A percentile compares a stretch with the other conserved stretches of the same genome.
These are phyloP conservation scores for Penicillium sp. DNA, from an alignment of 2,329 filamentous ascomycete species.

Conservation along the genomic window DNA sequence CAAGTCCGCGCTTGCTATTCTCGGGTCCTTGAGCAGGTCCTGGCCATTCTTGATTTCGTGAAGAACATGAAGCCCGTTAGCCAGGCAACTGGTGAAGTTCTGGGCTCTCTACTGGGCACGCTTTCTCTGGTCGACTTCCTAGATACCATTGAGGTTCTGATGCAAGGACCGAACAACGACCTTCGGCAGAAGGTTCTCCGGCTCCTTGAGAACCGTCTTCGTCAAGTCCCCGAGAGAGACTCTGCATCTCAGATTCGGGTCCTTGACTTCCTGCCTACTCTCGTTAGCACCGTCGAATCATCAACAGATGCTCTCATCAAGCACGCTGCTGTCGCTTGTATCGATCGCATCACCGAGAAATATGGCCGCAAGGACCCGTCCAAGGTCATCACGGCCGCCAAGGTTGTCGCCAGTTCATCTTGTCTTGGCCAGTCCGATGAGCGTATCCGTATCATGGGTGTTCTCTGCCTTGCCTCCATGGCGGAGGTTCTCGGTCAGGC, in stretches of 20 bases:
- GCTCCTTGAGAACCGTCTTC: constrained; percentile 79
- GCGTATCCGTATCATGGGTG: constrained; percentile 77
- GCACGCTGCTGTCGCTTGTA: constrained; percentile 82
- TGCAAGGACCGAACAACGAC: constrained; percentile 74
- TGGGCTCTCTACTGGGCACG: constrained; percentile 80
- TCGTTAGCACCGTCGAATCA: constrained; percentile 75
- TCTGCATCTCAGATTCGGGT: constrained; percentile 69
- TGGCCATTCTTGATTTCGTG: constrained; percentile 65
- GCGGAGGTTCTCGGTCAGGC: constrained; percentile 86
- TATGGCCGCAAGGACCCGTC: constrained; percentile 91
- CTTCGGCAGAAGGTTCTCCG: constrained; percentile 78
- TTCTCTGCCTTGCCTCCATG: constrained; percentile 85
- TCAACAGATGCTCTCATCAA: constrained; percentile 76
- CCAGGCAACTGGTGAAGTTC: constrained; percentile 64
- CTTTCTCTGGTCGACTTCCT: constrained; percentile 88
- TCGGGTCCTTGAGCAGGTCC: constrained; percentile 66
- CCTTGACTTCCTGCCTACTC: constrained; percentile 76
- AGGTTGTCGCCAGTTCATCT: constrained; percentile 73
- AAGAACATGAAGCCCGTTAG: constrained; percentile 41
- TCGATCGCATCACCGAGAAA: constrained; percentile 91
- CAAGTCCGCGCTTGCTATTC: constrained; percentile 72
- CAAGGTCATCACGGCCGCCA: constrained; percentile 74
- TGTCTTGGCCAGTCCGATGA: constrained; percentile 76
- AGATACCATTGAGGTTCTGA: constrained; percentile 79
- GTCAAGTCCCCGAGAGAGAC: constrained; percentile 72